Evolutionary conservation across 768 basidiomycete species (phyloP), one percentile per base, ranked within the genome.

Genomic region (Albatrellus ellisii): DNA sequence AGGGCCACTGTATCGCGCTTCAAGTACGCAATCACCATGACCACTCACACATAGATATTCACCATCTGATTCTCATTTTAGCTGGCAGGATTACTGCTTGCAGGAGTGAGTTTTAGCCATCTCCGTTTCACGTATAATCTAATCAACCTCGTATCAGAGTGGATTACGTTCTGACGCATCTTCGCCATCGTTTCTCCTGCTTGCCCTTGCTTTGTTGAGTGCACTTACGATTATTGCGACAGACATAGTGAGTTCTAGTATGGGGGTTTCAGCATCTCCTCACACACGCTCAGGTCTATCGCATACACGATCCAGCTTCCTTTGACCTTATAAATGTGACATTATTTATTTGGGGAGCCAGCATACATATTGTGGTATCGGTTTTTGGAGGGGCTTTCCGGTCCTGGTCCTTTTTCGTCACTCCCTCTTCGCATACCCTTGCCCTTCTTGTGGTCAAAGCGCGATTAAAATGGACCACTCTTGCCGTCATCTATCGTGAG

Each of bases 11-110:
- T n/a, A n/a, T n/a, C n/a, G n/a, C n/a, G n/a, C n/a, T n/a, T n/a
- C n/a, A n/a, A n/a, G n/a, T n/a, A n/a, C n/a, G n/a, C n/a, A n/a
- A n/a, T n/a, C n/a, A n/a, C n/a, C n/a, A n/a, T n/a, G n/a, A n/a
- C n/a, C n/a, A n/a, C n/a, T n/a, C n/a, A n/a, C n/a, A n/a, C n/a
- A n/a, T n/a, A n/a, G n/a, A n/a, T 26, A 41, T 54, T 6, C 58
- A 20, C 12, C 44, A 4, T 39, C 51, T 2, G 46, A 56, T 17
- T 57, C 38, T 54, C 45, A 5, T 44, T 53, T 61, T 44, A 49
- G 58, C 52, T 9, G 32, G 20, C n/a, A 20, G 15, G 18, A 28
- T 20, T 2, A 26, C 39, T 39, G 17, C n/a, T n/a, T n/a, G n/a
- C n/a, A n/a, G n/a, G n/a, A n/a, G n/a, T n/a, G n/a, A n/a, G n/a